Evolutionary conservation across 345 rosid genomes (phyloP).

Genomic region (Rhodamnia rubescens): DNA sequence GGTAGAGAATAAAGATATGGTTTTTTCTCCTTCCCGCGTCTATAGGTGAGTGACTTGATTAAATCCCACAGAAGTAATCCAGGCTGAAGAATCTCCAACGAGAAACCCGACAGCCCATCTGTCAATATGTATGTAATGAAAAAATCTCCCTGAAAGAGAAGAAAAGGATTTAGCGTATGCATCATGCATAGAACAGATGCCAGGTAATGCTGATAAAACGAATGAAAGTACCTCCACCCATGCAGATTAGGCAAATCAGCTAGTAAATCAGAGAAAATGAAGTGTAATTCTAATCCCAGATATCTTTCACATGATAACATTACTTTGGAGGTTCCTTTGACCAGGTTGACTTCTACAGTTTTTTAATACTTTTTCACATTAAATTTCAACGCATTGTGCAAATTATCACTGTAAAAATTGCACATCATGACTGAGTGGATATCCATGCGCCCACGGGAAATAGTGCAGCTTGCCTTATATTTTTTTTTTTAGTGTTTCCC

Average conservation of each 20-base stretch:
- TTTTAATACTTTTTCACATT: background rate
- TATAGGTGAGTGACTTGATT: constrained; percentile 28
- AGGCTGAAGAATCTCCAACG: constrained; percentile 73
- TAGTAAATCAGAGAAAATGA: background rate
- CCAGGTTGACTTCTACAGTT: background rate
- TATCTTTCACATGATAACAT: background rate
- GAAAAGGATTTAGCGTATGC: background rate
- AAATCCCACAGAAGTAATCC: constrained; percentile 53
- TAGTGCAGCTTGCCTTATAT: background rate
- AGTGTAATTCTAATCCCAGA: background rate
- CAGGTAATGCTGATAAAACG: background rate
- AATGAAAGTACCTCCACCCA: background rate
- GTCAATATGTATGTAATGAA: constrained; percentile 78
- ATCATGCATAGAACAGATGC: background rate
- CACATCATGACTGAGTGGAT: background rate
- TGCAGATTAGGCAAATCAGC: background rate
- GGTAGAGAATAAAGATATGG: constrained; percentile 72
- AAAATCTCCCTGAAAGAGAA: constrained; percentile 57
- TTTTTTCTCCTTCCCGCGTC: constrained; percentile 41
- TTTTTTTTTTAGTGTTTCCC: background rate
- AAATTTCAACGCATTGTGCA: background rate
- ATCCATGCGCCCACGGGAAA: background rate
- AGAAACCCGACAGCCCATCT: constrained; percentile 82
- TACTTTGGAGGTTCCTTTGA: background rate
- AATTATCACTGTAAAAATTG: background rate